These are phyloP conservation scores for Antarctomyces pellizariae DNA, from an alignment of 495 filamentous ascomycete species.

Conservation along the genomic window DNA sequence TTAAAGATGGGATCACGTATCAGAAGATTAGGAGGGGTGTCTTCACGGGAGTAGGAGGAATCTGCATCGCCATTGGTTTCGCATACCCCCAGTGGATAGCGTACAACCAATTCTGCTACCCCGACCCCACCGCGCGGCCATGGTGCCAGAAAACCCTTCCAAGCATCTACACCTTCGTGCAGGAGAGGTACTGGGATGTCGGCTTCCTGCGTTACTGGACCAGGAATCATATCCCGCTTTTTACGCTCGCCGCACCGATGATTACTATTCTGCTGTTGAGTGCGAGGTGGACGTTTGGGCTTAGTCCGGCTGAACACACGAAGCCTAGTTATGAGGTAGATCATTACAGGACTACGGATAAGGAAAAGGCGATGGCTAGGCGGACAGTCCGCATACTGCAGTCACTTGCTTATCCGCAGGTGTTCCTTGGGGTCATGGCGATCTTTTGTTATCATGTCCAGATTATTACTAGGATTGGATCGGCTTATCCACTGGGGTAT, in stretches of 20 bases:
- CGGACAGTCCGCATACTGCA: conserved; percentile 2
- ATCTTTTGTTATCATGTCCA: conserved; percentile 73
- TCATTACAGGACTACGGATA: background rate
- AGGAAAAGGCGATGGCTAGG: background rate
- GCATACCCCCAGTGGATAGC: conserved; percentile 52
- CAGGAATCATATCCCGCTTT: conserved; percentile 63
- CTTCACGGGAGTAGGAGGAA: conserved; percentile 37
- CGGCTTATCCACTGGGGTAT: conserved; percentile 78
- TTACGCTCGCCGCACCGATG: conserved; percentile 62
- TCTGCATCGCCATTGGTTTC: conserved; percentile 39
- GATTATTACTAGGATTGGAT: conserved; percentile 74
- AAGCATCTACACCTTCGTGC: conserved; percentile 81
- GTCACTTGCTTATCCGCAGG: conserved; percentile 40
- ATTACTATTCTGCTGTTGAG: conserved; percentile 43
- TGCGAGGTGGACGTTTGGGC: conserved; percentile 22
- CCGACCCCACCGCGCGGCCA: conserved; percentile 19
- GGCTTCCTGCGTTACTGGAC: conserved; percentile 88
- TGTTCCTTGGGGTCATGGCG: conserved; percentile 45
- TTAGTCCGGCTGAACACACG: background rate
- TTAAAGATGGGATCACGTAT: conserved; percentile 3
- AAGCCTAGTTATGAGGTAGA: background rate
- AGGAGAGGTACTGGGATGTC: conserved; percentile 70
- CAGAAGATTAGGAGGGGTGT: conserved; percentile 21
- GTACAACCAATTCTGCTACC: conserved; percentile 44
- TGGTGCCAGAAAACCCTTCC: conserved; percentile 57